Base-by-base conservation (phyloP, 108 stramenopile genomes). In the Pelagomonas calceolata region DNA sequence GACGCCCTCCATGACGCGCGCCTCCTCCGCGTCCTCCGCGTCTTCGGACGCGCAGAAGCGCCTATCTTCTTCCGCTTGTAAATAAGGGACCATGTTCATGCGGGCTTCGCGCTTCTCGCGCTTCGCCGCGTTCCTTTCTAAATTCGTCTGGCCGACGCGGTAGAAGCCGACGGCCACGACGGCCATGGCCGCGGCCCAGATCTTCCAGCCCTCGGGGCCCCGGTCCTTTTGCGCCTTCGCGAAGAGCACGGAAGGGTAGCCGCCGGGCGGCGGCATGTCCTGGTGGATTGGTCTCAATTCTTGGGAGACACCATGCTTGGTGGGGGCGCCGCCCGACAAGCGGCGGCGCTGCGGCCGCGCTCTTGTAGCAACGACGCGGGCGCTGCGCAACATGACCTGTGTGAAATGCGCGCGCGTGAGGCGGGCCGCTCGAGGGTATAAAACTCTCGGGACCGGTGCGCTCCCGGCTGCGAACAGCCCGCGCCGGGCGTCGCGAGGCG, bases 221-320 rank as follows among this genome's bases (percentile, higher is more conserved):
- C 64, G 65, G 64, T 65, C 34, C 14, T 29, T 64, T 34, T 30
- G 36, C 30, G 63, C 36, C 9, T 18, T 31, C 21, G 33, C 33
- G 60, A 65, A 64, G 26, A 60, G 34, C n/a, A 72, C 32, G 17
- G 30, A 16, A 32, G 64, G 64, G 71, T 65, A 72, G 63, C 71
- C 71, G 64, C 71, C 71, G 36, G 71, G 64, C 30, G 71, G 71
- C 63, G 71, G 71, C 71, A 72, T 72, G 31, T 72, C 71, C 71
- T 72, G 71, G 64, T 3, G 12, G 71, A 60, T 12, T 26, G 3
- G 3, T 26, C 10, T 16, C 51, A 60, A 26, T 17, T 60, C 51
- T 26, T 26, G 21, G 9, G 39, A 43, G 9, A 12, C 12, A 12
- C 5, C 39, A 12, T 43, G 39, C 39, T 5, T 43, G 9, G 39